A percentile compares a stretch with the other conserved stretches of the same genome.
These are phyloP conservation scores for Fomitopsis schrenkii DNA, from an alignment of 1,284 basidiomycete genomes.

Conservation along the genomic window DNA sequence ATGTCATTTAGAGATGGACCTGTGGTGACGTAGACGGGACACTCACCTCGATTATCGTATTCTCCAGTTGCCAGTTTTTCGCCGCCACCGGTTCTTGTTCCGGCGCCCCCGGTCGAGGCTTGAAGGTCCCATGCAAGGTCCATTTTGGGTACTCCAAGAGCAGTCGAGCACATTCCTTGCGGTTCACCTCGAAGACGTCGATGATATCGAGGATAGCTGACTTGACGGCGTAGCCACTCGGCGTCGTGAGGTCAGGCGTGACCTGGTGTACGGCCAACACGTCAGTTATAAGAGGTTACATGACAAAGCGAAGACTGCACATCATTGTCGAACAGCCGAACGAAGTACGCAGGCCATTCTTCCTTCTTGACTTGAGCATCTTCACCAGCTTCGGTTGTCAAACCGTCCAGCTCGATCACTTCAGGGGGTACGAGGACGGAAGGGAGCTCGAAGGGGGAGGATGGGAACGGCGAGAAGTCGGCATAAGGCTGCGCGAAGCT, in stretches of 20 bases:
- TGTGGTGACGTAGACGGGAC: neutral
- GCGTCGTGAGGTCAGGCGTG: constrained; percentile 70
- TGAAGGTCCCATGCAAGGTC: constrained; percentile 83
- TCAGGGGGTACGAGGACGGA: constrained; percentile 85
- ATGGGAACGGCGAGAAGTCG: constrained; percentile 39
- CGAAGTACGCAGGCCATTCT: constrained; percentile 72
- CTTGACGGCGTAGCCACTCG: constrained; percentile 79
- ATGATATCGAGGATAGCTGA: constrained; percentile 80
- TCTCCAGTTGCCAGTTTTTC: constrained; percentile 78
- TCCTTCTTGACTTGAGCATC: constrained; percentile 69
- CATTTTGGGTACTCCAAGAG: constrained; percentile 88
- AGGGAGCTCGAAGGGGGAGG: constrained; percentile 65
- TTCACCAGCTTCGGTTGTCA: constrained; percentile 60
- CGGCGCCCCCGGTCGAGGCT: constrained; percentile 57
- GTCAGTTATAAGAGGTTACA: neutral
- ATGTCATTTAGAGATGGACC: neutral
- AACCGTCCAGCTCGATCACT: constrained; percentile 71
- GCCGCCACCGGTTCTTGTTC: constrained; percentile 44
- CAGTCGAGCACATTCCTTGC: constrained; percentile 89
- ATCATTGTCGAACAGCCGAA: constrained; percentile 77
- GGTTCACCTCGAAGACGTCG: constrained; percentile 93
- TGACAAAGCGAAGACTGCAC: constrained; percentile 41
- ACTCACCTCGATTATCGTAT: constrained; percentile 71
- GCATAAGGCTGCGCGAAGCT: constrained; percentile 69
- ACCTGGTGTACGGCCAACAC: constrained; percentile 39